Evolutionary conservation across 2,329 filamentous ascomycete genomes (phyloP), one percentile per base, ranked within the genome.

Genomic region (Aureobasidium sp.): DNA sequence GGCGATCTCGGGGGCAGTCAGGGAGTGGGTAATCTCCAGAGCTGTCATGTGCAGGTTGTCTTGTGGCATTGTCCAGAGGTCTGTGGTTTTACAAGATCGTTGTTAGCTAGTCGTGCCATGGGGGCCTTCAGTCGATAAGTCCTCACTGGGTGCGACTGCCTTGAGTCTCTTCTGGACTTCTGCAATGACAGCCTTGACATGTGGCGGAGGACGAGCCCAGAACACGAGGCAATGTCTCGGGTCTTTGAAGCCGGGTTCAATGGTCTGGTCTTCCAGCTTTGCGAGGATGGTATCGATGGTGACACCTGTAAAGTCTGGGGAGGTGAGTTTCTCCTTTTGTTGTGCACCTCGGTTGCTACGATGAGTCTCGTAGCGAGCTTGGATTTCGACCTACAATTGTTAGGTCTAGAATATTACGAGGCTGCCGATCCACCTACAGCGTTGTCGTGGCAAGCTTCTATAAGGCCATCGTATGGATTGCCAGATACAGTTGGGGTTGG

Each of bases 51-150:
- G 93, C 70, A 96, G 86, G 64, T 83, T 83, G 60, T 87, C 79
- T 11, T 80, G 75, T 0, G 92, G 91, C 88, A 96, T 95, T 47
- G 93, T 80, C 93, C 93, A 97, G 29, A 96, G 76, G 66, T 81
- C 90, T 92, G 66, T 20, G 22, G 7, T 17, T 29, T 17, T 25
- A 15, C 25, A 31, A 3, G 3, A 6, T 31, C 15, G 45, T 14
- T 3, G 11, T 62, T 25, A 59, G 41, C 45, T 9, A 5, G n/a
- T 15, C 47, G 17, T 11, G 27, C 27, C 5, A 25, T 6, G 6
- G 39, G n/a, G 1, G 3, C 4, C 6, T 31, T 4, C 7, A 25
- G 17, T 22, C 15, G 20, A 31, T 17, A 20, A 27, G n/a, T 20
- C 4, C 87, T 72, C 78, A 94, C 91, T 83, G 39, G 90, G 89